phyloP scores from a whole-genome alignment of 2,329 filamentous ascomycete species.

The Penicillium sp. region DNA sequence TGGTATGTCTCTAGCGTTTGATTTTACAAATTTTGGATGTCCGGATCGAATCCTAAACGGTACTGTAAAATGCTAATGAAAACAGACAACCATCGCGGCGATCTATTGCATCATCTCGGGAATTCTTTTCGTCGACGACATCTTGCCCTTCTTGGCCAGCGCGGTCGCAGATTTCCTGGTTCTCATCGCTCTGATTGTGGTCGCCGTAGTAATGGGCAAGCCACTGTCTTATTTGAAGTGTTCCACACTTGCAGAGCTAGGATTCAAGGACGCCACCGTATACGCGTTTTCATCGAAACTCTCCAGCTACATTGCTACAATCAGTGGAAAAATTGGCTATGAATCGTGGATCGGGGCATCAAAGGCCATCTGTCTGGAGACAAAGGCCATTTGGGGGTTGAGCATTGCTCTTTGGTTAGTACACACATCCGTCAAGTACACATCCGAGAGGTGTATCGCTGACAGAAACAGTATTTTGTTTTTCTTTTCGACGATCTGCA shows the following conservation, averaged over 20 bases:
- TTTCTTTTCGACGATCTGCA: conserved; percentile 64
- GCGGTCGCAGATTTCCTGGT: conserved; percentile 69
- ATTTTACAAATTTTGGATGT: background rate
- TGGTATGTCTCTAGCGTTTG: conserved; percentile 63
- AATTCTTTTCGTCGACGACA: conserved; percentile 78
- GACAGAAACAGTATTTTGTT: conserved; percentile 62
- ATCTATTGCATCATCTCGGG: conserved; percentile 80
- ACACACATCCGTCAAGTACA: background rate
- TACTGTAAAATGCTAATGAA: conserved; percentile 21
- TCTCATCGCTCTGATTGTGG: conserved; percentile 76
- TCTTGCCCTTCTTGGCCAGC: conserved; percentile 74
- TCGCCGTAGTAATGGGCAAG: conserved; percentile 76
- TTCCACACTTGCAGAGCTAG: conserved; percentile 55
- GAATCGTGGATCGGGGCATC: conserved; percentile 63
- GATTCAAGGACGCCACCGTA: conserved; percentile 52
- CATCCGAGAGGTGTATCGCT: background rate
- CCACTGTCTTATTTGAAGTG: conserved; percentile 81
- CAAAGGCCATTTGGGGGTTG: conserved; percentile 87
- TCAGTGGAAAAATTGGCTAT: conserved; percentile 56
- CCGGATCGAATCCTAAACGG: background rate
- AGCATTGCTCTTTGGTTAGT: conserved; percentile 74
- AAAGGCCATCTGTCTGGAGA: conserved; percentile 74
- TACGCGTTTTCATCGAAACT: conserved; percentile 60
- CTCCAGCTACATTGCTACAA: conserved; percentile 55
- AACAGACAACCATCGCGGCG: conserved; percentile 73